Percentiles rank a stretch among this genome's conserved stretches.
phyloP scores from a whole-genome alignment of 2,329 filamentous ascomycete species.

The Geoglossum cookeanum region DNA sequence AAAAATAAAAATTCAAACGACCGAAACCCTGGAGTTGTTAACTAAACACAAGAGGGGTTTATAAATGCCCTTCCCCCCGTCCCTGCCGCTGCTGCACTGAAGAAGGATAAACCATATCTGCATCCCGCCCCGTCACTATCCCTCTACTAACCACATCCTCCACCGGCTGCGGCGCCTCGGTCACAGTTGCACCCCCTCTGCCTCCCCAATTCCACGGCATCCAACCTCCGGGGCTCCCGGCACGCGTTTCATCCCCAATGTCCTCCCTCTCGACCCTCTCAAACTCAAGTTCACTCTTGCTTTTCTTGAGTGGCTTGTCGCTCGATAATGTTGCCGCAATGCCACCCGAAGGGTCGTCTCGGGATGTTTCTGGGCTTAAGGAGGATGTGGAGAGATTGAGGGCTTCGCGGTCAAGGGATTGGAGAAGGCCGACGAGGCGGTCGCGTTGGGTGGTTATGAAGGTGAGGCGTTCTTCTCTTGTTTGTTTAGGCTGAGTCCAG shows the following conservation, averaged over 20 bases:
- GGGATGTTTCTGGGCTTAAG: slow-evolving; percentile 23
- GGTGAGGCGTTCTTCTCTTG: slow-evolving; percentile 45
- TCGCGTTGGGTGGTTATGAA: slow-evolving; percentile 69
- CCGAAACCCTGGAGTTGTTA: too few relatives aligned
- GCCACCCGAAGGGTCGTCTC: slow-evolving; percentile 18
- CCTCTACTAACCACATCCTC: background rate
- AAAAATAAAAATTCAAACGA: too few relatives aligned
- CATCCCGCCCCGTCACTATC: background rate
- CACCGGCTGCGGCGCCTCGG: background rate
- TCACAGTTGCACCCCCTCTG: background rate
- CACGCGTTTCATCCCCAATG: slow-evolving; percentile 30
- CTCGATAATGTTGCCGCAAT: slow-evolving; percentile 18
- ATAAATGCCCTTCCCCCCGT: background rate
- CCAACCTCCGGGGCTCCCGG: slow-evolving; percentile 21
- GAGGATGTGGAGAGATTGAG: slow-evolving; percentile 29
- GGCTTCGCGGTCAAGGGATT: slow-evolving; percentile 64
- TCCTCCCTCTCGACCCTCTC: slow-evolving; percentile 71
- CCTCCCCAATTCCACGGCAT: slow-evolving; percentile 30
- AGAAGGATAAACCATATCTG: background rate
- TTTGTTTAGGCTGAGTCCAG: slow-evolving; percentile 47
- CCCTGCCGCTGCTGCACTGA: background rate
- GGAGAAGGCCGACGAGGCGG: slow-evolving; percentile 51
- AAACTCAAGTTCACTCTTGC: slow-evolving; percentile 72
- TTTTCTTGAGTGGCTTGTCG: slow-evolving; percentile 46
- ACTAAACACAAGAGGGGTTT: background rate